These are phyloP conservation scores for Gossypium ekmanianum DNA, from an alignment of 345 rosid species.

Conservation along the genomic window DNA sequence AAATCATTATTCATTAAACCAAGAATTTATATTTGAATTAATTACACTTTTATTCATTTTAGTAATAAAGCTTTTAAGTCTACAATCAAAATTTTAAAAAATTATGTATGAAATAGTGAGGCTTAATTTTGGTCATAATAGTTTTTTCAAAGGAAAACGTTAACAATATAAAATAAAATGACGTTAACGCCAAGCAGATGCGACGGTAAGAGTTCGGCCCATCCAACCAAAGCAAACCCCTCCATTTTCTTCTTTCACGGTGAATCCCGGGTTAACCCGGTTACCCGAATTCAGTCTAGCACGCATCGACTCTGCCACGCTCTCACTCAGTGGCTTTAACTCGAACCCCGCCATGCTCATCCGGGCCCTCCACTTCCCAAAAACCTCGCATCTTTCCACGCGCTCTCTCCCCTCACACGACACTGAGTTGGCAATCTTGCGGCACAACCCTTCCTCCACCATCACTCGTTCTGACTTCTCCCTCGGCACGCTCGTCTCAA, in stretches of 20 bases:
- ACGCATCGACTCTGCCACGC: conserved; percentile 56
- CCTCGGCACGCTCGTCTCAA: conserved; percentile 50
- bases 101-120: no score
- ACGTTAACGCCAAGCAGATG: conserved; percentile 92
- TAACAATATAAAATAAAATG: conserved; percentile 26
- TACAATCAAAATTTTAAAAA: no score
- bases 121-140: no score
- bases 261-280: conserved; percentile 62
- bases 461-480: conserved; percentile 41
- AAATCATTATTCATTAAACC: no score
- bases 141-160: no score
- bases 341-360: conserved; percentile 40
- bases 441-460: conserved; percentile 65
- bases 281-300: conserved; percentile 39
- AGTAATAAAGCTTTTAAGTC: no score
- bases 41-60: no score
- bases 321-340: conserved; percentile 47
- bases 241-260: conserved; percentile 73
- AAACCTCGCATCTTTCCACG: conserved; percentile 87
- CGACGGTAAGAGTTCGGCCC: conserved; percentile 84
- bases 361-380: conserved; percentile 32
- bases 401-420: conserved; percentile 89
- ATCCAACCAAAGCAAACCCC: conserved; percentile 87
- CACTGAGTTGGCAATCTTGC: conserved; percentile 66
- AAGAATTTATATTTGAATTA: no score